These are phyloP conservation scores for Botrytis fragariae DNA, from an alignment of 2,329 filamentous ascomycete genomes.

Conservation along the genomic window DNA sequence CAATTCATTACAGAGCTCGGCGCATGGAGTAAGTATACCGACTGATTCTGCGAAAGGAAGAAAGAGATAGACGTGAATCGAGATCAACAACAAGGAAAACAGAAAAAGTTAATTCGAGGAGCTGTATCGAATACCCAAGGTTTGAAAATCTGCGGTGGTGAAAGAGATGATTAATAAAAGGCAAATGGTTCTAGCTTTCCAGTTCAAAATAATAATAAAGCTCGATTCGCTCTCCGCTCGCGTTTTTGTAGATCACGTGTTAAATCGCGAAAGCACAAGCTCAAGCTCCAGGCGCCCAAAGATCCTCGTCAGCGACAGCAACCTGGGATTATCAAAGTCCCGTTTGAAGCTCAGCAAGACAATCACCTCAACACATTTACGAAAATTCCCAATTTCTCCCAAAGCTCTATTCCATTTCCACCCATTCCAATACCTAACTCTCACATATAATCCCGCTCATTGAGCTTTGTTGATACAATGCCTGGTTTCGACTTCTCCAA, in stretches of 20 bases:
- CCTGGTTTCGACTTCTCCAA: conserved; percentile 99
- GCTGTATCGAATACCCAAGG: not conserved
- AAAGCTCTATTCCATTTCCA: not conserved
- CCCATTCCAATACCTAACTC: conserved; percentile 1
- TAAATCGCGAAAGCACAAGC: conserved; percentile 19
- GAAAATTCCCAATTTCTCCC: not conserved
- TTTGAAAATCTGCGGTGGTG: not conserved
- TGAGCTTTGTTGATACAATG: conserved; percentile 57
- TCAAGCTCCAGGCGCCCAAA: conserved; percentile 21
- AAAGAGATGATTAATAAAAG: not conserved
- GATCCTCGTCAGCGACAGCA: conserved; percentile 22
- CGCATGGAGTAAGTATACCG: conserved; percentile 32
- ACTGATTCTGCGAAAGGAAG: conserved; percentile 16
- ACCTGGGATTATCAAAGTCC: conserved; percentile 14
- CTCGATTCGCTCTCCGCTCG: conserved; percentile 13
- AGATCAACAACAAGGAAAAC: not conserved
- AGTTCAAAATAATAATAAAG: conserved; percentile 1
- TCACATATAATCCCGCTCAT: conserved; percentile 17
- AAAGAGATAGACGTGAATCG: not conserved
- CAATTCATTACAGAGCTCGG: conserved; percentile 35
- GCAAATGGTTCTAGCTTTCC: not conserved
- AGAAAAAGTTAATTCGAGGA: not conserved
- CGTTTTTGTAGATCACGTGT: conserved; percentile 18
- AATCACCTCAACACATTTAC: conserved; percentile 8
- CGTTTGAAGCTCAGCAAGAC: conserved; percentile 14